phyloP scores from a whole-genome alignment of 2,329 filamentous ascomycete species.

The Colletotrichum tropicale region DNA sequence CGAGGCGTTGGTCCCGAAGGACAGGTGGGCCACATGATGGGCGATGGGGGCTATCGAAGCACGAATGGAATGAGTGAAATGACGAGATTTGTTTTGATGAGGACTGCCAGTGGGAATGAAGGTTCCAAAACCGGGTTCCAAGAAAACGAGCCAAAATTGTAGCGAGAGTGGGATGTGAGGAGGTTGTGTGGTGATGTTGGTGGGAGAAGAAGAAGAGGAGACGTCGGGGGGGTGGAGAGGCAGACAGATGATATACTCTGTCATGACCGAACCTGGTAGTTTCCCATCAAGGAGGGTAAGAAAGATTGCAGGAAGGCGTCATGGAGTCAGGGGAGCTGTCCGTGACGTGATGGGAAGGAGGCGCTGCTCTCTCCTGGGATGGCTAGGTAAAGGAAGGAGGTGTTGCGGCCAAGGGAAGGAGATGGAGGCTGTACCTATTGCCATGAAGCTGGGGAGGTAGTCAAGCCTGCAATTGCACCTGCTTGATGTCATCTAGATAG shows the following conservation, averaged over 20 bases:
- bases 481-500: not conserved
- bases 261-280: not conserved
- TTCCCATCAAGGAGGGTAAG: not conserved
- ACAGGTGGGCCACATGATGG: not conserved
- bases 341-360: not conserved
- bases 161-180: conserved; percentile 14
- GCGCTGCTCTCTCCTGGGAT: not conserved
- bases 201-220: not conserved
- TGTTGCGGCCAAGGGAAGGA: not conserved
- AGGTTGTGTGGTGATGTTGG: not conserved
- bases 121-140: conserved; percentile 17
- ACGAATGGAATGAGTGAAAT: conserved; percentile 3
- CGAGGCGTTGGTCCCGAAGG: not conserved
- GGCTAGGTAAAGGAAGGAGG: not conserved
- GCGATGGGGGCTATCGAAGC: not conserved
- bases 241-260: not conserved
- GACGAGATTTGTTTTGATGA: not conserved
- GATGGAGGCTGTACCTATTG: not conserved
- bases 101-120: conserved; percentile 6
- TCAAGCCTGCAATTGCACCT: not conserved
- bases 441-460: not conserved
- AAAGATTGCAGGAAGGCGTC: not conserved
- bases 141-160: conserved; percentile 20
- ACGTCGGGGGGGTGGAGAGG: not conserved
- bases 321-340: fast-evolving